Percentiles rank a stretch among this genome's conserved stretches.
Conservation (phyloP, 1,139 yeast species). For the Saccharomyces uvarum region DNA sequence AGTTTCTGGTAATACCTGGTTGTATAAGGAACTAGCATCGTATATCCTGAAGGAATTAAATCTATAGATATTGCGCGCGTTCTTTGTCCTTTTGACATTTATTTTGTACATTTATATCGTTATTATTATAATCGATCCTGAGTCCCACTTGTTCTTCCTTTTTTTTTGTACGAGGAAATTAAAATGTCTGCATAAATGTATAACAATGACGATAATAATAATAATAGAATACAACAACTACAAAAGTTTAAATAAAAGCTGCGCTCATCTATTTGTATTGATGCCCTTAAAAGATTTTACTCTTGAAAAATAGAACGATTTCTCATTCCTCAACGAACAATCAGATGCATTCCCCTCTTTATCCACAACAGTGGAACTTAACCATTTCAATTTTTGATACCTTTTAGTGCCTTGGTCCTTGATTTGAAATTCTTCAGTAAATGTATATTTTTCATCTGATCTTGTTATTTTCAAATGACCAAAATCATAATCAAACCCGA, state of each 20-base stretch:
- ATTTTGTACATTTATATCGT: not conserved
- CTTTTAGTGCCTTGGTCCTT: slow-evolving; percentile 48
- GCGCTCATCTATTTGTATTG: not conserved
- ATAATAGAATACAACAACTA: not conserved
- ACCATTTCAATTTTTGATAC: slow-evolving; percentile 67
- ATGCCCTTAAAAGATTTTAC: slow-evolving; percentile 40
- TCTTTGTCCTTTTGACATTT: not conserved
- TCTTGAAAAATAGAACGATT: slow-evolving; percentile 64
- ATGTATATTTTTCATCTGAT: slow-evolving; percentile 52
- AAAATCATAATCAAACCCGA: slow-evolving; percentile 40
- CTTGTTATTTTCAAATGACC: slow-evolving; percentile 56
- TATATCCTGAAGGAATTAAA: slow-evolving; percentile 74
- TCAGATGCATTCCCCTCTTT: slow-evolving; percentile 47
- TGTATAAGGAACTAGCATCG: slow-evolving; percentile 83
- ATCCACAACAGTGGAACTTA: slow-evolving; percentile 49
- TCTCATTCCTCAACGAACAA: slow-evolving; percentile 61
- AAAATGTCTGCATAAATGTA: not conserved
- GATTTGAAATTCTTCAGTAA: slow-evolving; percentile 55
- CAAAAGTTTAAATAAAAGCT: not conserved
- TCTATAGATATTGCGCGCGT: slow-evolving; percentile 33
- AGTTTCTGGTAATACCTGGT: slow-evolving; percentile 89
- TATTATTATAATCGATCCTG: not conserved
- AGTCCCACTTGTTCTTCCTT: not conserved
- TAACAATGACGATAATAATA: not conserved
- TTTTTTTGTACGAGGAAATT: not conserved